Base-by-base conservation (phyloP, 2,329 filamentous ascomycete genomes). In the Aspergillus novofumigatus region DNA sequence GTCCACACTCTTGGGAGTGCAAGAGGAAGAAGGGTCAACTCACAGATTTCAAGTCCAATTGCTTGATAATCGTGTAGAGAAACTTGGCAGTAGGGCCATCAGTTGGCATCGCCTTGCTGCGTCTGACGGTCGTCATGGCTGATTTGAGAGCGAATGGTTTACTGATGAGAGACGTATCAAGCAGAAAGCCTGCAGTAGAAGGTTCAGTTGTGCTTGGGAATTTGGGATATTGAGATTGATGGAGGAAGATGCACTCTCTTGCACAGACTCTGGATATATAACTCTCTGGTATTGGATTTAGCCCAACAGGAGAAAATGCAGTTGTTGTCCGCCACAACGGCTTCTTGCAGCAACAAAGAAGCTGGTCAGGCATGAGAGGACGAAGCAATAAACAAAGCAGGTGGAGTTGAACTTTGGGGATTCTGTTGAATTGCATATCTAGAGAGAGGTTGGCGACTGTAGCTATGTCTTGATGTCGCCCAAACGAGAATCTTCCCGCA, bases 11-110 rank as follows among this genome's bases (percentile, higher is more conserved):
- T 11, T 23, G 23, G 44, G 21, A 38, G 32, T 17, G 14, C 14
- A 17, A 17, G 14, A 52, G 58, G 59, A 62, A 62, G 52, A 35
- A 35, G 44, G 41, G 51, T 60, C 60, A 6, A 61, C 75, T 60
- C 66, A 81, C 80, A 49, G 75, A 74, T 68, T 81, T 81, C 32
- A 83, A 67, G 60, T 82, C 80, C 51, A 83, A 72, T 62, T 84
- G 81, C 60, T 80, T 82, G 61, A 83, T 70, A 52, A 84, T 83
- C 23, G 78, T 75, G 65, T 82, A 83, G n/a, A 83, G 72, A 57
- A 84, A 81, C 42, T 78, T 79, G 35, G 76, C 75, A 20, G 77
- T 81, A 51, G 79, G 75, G 52, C 72, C 76, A 59, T 83, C 81
- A 5, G 74, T 78, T 28, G 79, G 74, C 73, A 80, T 70, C 8